Evolutionary conservation across 768 basidiomycete genomes (phyloP).

Genomic region (Calocybe gangraenosa): DNA sequence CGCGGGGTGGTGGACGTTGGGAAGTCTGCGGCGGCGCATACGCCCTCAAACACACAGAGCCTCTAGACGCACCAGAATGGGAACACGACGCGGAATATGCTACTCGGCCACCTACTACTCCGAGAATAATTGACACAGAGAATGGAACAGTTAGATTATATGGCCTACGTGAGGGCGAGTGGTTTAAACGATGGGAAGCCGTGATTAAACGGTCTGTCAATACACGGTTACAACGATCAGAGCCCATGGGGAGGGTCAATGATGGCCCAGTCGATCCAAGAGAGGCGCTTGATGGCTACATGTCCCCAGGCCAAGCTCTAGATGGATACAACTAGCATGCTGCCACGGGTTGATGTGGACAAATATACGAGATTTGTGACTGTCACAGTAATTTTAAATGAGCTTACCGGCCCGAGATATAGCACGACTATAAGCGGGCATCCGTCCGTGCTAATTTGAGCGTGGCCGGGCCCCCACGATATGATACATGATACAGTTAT

Average conservation of each 20-base stretch:
- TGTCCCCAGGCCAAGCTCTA: background rate
- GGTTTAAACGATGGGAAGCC: constrained; percentile 74
- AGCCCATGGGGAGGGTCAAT: constrained; percentile 16
- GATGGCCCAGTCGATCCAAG: background rate
- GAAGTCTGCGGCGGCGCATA: constrained; percentile 73
- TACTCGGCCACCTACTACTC: constrained; percentile 5
- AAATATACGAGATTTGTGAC: no score
- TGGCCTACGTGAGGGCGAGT: constrained; percentile 68
- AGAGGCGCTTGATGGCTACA: constrained; percentile 1
- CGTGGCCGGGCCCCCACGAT: no score
- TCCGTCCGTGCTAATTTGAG: no score
- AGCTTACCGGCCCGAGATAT: no score
- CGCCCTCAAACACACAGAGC: constrained; percentile 54
- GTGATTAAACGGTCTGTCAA: constrained; percentile 58
- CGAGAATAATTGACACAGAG: constrained; percentile 26
- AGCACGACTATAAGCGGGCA: no score
- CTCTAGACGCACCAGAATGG: constrained; percentile 9
- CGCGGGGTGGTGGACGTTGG: constrained; percentile 70
- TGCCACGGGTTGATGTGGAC: no score
- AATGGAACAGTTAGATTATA: constrained; percentile 36
- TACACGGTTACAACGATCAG: constrained; percentile 35
- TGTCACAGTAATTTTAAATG: no score
- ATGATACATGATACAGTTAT: no score
- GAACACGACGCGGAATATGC: background rate
- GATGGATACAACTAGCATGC: background rate